Conservation (phyloP, 495 filamentous ascomycete genomes). For the Neurospora sp. region DNA sequence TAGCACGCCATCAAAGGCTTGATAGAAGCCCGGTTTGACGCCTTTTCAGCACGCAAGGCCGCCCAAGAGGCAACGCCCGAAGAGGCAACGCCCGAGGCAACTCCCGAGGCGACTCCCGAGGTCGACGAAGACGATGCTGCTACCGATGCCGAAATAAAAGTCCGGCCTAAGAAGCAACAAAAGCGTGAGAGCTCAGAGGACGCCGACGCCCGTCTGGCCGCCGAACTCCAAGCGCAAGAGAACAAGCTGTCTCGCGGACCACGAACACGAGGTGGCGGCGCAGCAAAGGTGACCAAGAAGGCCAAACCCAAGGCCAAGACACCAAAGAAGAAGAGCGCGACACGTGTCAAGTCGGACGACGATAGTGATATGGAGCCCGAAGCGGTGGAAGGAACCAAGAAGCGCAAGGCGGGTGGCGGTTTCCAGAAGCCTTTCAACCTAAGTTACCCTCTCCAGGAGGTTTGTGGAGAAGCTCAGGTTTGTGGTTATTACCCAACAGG, state of each 20-base stretch:
- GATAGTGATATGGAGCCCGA: constrained; percentile 65
- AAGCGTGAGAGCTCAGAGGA: constrained; percentile 53
- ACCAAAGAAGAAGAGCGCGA: constrained; percentile 67
- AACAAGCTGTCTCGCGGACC: constrained; percentile 57
- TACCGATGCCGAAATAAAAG: constrained; percentile 38
- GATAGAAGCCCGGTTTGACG: constrained; percentile 87
- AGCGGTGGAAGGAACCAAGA: constrained; percentile 40
- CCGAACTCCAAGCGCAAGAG: constrained; percentile 84
- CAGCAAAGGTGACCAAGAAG: constrained; percentile 31
- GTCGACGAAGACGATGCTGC: constrained; percentile 23
- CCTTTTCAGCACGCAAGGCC: constrained; percentile 22
- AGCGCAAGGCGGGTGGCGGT: constrained; percentile 40
- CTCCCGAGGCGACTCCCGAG: constrained; percentile 23
- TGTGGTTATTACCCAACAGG: constrained; percentile 7
- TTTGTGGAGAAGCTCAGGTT: constrained; percentile 53
- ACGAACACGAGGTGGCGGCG: constrained; percentile 57
- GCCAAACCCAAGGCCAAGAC: constrained; percentile 32
- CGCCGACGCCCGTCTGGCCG: constrained; percentile 76
- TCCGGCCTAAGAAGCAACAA: constrained; percentile 44
- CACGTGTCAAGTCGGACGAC: constrained; percentile 65
- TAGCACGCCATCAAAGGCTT: constrained; percentile 72
- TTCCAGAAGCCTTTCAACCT: constrained; percentile 45
- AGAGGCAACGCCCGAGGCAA: constrained; percentile 24
- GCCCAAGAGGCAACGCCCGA: constrained; percentile 10
- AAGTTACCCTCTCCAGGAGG: constrained; percentile 34